Evolutionary conservation across 495 filamentous ascomycete species (phyloP), one percentile per base, ranked within the genome.

Genomic region (Polyplosphaeria fusca): DNA sequence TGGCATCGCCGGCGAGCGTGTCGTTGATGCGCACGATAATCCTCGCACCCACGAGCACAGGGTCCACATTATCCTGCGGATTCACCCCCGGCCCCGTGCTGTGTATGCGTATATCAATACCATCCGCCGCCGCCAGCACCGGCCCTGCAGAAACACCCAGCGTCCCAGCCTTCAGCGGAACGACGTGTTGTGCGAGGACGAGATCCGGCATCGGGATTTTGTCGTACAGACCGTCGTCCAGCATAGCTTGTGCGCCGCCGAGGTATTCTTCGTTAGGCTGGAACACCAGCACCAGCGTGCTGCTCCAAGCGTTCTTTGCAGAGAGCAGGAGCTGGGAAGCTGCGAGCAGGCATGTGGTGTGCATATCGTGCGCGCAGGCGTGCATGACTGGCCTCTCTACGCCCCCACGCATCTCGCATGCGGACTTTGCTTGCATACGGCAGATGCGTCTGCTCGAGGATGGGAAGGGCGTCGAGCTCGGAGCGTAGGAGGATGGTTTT

Each of bases 321-420:
- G 56, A 37, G 30, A 68, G 47, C 11, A 86, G 67, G 0, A 79
- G 67, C 25, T 68, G 60, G 0, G 81, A 74, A 1, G 74, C 73
- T 2, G 73, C 82, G 39, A 85, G 67, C 12, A 85, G 66, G 25
- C 64, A 64, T 0, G 76, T 67, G 4, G 83, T 73, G 61, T 87
- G 82, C 62, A 80, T 78, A 58, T 87, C 83, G 55, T 86, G 83
- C 0, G 82, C 83, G 67, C 82, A 86, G 22, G 84, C 81, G 62
- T 86, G 83, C 82, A 85, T 84, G 1, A 84, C 82, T 0, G 80
- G 79, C 38, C 71, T 70, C n/a, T 27, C 68, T 66, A 0, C 60
- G 40, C 4, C 82, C 82, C 11, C 77, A 67, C 4, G 56, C 58
- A 41, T 73, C 74, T 3, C 67, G 55, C 49, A 68, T 70, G 13